These are phyloP conservation scores for Podospora australis DNA, from an alignment of 495 filamentous ascomycete species.

Conservation along the genomic window DNA sequence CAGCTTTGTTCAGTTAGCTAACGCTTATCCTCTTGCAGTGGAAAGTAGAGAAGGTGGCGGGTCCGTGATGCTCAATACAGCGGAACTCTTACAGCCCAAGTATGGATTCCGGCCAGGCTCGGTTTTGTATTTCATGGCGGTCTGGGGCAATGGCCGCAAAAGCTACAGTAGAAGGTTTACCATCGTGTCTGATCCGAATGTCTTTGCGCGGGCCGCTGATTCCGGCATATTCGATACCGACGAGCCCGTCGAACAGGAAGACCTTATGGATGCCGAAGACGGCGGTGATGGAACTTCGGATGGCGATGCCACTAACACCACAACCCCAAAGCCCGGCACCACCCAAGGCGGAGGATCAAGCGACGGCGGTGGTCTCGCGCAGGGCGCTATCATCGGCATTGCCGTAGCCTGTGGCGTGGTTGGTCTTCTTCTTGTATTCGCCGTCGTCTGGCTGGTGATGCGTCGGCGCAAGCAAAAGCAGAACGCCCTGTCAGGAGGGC, in stretches of 20 bases:
- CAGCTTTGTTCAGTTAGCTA: too few relatives aligned
- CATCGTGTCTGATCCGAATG: too few relatives aligned
- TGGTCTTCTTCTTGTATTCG: constrained; percentile 29
- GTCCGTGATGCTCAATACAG: not conserved
- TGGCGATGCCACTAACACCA: not conserved
- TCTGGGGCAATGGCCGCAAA: not conserved
- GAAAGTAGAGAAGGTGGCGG: too few relatives aligned
- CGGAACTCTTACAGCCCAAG: not conserved
- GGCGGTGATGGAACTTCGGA: not conserved
- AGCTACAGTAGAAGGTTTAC: not conserved
- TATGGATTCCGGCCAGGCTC: not conserved
- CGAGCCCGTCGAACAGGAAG: not conserved
- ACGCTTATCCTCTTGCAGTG: too few relatives aligned
- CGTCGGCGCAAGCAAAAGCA: constrained; percentile 23
- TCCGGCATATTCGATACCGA: not conserved
- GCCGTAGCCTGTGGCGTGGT: constrained; percentile 32
- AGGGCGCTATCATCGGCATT: constrained; percentile 37
- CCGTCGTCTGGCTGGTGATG: constrained; percentile 29
- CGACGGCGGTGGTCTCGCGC: constrained; percentile 20
- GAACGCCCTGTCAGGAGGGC: constrained; percentile 4
- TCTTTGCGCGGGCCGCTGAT: too few relatives aligned
- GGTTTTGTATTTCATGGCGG: not conserved
- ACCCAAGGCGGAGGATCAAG: not conserved
- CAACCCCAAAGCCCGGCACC: not conserved
- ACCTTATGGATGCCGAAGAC: not conserved